Evolutionary conservation across 2,329 filamentous ascomycete genomes (phyloP).

Genomic region (Aureobasidium sp.): DNA sequence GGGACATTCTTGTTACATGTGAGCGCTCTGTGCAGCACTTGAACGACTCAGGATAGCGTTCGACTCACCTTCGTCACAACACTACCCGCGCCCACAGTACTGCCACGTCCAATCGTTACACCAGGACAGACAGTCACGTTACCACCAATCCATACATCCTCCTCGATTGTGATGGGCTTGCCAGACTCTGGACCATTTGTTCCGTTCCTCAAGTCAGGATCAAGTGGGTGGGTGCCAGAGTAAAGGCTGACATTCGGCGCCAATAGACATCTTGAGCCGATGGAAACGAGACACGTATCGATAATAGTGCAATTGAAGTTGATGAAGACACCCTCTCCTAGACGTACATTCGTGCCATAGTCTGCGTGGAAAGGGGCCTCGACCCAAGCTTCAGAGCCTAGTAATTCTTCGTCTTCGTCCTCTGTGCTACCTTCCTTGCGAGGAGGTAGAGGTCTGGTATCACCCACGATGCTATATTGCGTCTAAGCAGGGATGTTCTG

Average conservation of each 20-base stretch:
- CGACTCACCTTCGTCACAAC: constrained; percentile 63
- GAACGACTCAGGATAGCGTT: not conserved
- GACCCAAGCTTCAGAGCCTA: constrained; percentile 62
- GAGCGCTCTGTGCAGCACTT: not conserved
- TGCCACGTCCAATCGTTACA: constrained; percentile 68
- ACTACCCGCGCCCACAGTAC: constrained; percentile 69
- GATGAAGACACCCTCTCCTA: constrained; percentile 67
- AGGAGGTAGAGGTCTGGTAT: constrained; percentile 58
- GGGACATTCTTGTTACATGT: constrained; percentile 47
- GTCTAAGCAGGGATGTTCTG: not conserved
- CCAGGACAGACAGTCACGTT: constrained; percentile 68
- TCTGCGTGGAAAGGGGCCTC: constrained; percentile 65
- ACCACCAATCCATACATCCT: constrained; percentile 76
- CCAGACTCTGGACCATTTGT: constrained; percentile 68
- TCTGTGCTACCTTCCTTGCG: constrained; percentile 40
- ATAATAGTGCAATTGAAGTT: constrained; percentile 70
- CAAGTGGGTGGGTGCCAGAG: constrained; percentile 68
- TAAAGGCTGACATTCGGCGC: constrained; percentile 75
- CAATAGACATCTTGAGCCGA: constrained; percentile 70
- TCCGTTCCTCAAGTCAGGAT: constrained; percentile 67
- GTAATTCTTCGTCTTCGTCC: constrained; percentile 58
- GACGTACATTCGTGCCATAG: constrained; percentile 67
- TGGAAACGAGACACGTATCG: constrained; percentile 66
- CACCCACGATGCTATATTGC: constrained; percentile 52
- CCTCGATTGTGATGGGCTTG: constrained; percentile 65